phyloP scores from a whole-genome alignment of 2,329 filamentous ascomycete species.

The Fusarium verticillioides region DNA sequence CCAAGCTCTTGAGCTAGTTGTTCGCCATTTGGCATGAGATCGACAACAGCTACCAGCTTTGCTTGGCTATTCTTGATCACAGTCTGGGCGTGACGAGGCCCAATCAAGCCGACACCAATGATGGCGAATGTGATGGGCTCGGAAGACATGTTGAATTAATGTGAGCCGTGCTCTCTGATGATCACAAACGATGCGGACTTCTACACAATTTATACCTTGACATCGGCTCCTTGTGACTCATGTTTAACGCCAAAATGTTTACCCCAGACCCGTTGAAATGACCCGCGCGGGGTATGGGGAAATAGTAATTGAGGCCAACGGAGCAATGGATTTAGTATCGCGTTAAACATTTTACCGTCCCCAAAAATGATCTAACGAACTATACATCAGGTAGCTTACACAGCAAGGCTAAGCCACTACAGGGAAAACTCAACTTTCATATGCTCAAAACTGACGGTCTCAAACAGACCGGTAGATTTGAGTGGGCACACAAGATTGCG shows the following conservation, averaged over 20 bases:
- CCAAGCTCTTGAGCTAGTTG: conserved; percentile 38
- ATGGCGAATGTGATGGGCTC: conserved; percentile 39
- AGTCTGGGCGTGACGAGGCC: conserved; percentile 47
- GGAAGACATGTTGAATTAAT: conserved; percentile 11
- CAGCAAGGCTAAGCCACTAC: background rate
- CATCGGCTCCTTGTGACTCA: background rate
- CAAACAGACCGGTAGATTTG: background rate
- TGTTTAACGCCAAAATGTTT: conserved; percentile 24
- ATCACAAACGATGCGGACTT: background rate
- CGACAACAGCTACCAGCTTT: conserved; percentile 47
- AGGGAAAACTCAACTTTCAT: background rate
- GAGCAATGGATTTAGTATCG: background rate
- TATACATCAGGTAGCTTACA: background rate
- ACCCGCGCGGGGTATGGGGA: conserved; percentile 3
- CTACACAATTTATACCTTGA: background rate
- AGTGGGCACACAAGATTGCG: background rate
- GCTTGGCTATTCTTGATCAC: conserved; percentile 37
- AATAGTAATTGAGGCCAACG: background rate
- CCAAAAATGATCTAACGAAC: background rate
- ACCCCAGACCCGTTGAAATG: background rate
- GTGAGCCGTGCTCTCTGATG: background rate
- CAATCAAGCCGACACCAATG: conserved; percentile 47
- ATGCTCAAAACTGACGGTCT: background rate
- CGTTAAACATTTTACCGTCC: conserved; percentile 2
- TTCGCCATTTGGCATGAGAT: conserved; percentile 39